Conservation (phyloP, 2,329 filamentous ascomycete genomes). For the Neoarthrinium moseri region DNA sequence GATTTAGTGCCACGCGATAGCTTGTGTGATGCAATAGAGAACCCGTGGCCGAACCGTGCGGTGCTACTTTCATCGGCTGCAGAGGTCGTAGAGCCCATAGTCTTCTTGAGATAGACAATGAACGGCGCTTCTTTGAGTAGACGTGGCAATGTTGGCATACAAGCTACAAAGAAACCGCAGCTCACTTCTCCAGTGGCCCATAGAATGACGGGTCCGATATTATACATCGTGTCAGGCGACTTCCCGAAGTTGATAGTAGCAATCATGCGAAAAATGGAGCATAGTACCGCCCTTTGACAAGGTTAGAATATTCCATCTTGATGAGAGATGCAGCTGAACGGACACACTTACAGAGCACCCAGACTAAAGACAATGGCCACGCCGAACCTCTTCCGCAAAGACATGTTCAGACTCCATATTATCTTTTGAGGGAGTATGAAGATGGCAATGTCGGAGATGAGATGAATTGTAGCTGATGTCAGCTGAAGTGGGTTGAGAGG, state of each 20-base stretch:
- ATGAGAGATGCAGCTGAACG: too few species aligned
- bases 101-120: background rate
- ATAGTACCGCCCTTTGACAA: slow-evolving; percentile 7
- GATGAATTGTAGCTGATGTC: slow-evolving; percentile 17
- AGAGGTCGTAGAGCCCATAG: background rate
- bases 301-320: too few species aligned
- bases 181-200: slow-evolving; percentile 45
- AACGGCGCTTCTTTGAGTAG: slow-evolving; percentile 25
- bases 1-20: background rate
- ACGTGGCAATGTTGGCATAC: slow-evolving; percentile 37
- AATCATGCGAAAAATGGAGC: slow-evolving; percentile 8
- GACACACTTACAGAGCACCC: slow-evolving; percentile 19
- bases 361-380: slow-evolving; percentile 24
- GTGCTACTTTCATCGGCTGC: background rate
- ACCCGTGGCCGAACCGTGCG: background rate
- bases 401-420: slow-evolving; percentile 27
- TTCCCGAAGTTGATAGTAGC: slow-evolving; percentile 8
- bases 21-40: background rate
- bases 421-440: slow-evolving; percentile 24
- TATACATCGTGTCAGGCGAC: slow-evolving; percentile 31
- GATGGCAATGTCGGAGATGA: slow-evolving; percentile 22
- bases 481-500: slow-evolving; percentile 12
- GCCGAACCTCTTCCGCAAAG: slow-evolving; percentile 20
- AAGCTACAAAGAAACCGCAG: slow-evolving; percentile 41
- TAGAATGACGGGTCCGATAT: slow-evolving; percentile 37